Conservation (phyloP, 2,329 filamentous ascomycete genomes). For the Lizonia empirigonia region DNA sequence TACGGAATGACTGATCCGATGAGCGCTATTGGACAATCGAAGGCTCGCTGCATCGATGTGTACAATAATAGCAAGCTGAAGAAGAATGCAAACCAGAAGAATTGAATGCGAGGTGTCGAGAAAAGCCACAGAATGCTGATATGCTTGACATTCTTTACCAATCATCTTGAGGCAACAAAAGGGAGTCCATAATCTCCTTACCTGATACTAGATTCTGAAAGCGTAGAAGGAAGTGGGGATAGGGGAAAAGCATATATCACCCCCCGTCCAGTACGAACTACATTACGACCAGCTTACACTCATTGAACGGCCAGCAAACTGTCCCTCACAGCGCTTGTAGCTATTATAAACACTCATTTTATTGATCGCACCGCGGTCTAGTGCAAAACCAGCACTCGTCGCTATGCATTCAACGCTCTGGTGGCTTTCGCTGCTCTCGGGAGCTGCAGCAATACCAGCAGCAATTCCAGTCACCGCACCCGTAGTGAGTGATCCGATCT, state of each 20-base stretch:
- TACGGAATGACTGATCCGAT: neutral
- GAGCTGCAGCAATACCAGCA: conserved; percentile 3
- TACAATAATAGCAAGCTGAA: neutral
- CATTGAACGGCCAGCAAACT: neutral
- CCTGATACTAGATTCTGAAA: neutral
- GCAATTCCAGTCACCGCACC: neutral
- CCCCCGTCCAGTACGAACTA: neutral
- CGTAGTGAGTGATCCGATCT: neutral
- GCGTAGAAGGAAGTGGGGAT: neutral
- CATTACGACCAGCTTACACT: neutral
- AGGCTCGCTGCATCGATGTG: neutral
- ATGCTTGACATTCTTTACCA: conserved; percentile 7
- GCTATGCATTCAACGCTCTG: neutral
- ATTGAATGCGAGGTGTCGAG: neutral
- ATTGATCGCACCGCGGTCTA: neutral
- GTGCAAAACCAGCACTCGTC: neutral
- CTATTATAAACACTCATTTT: neutral
- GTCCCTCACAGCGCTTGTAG: neutral
- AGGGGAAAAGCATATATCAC: neutral
- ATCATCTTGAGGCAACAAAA: neutral
- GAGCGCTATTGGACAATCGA: neutral
- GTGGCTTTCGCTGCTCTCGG: conserved; percentile 6
- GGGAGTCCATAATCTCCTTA: neutral
- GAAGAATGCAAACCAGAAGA: conserved; percentile 6
- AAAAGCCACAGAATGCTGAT: neutral